Evolutionary conservation across 192 early-diverging fungal species (phyloP), one percentile per base, ranked within the genome.

Genomic region (Diversispora eburnea): DNA sequence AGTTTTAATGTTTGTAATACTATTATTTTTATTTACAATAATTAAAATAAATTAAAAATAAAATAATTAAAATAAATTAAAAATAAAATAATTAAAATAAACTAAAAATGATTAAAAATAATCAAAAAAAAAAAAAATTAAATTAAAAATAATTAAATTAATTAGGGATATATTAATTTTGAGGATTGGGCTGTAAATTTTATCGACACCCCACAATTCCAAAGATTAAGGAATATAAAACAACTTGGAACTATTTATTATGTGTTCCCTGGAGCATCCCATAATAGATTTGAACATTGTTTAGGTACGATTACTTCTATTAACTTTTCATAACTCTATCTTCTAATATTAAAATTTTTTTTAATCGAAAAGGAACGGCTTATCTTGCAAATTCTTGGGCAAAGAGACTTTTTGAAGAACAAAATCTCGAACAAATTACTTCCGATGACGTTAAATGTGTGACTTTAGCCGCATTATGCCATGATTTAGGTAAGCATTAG

Each of bases 271-370:
- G 95, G 97, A 48, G 96, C 88, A 2, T 88, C 90, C 17, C 94
- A 99, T 79, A 96, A 96, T 78, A 87, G 97, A 3, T 99, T 99
- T 70, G 97, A 99, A 80, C 96, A 98, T 80, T 91, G 88, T 59
- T 84, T 96, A 47, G 82, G 82, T 81, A 77, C 4, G 12, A 54
- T 13, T 10, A 54, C 12, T 4, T 3, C 0, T 10, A 17, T 10
- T 54, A 0, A 54, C n/a, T 10, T n/a, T n/a, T n/a, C n/a, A n/a
- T n/a, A n/a, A n/a, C n/a, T n/a, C n/a, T 0, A 13, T 2, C n/a
- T 54, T 54, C 4, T 54, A 13, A 17, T 17, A 13, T 13, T 13
- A 0, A 54, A 54, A 17, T 2, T 10, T 17, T 17, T 17, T 12
- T 15, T 4, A 3, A 13, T 54, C n/a, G 3, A 13, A 54, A 17